A percentile compares a stretch with the other conserved stretches of the same genome.
Evolutionary conservation across 352 stramenopile species (phyloP).

Genomic region (Globisporangium nodosum): DNA sequence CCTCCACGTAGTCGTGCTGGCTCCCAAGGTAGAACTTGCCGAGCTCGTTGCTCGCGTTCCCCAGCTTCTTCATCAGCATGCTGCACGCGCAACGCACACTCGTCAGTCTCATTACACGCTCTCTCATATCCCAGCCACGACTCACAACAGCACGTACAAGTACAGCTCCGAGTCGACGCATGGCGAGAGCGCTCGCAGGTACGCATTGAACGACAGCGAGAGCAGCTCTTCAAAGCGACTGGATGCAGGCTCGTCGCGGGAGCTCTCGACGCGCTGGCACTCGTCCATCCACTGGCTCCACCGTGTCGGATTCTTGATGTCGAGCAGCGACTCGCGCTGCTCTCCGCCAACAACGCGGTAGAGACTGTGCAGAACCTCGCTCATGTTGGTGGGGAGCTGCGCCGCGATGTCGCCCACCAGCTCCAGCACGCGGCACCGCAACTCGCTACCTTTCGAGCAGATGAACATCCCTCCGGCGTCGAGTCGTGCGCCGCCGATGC

Average conservation of each 20-base stretch:
- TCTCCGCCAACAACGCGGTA: slow-evolving; percentile 52
- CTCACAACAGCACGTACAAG: slow-evolving; percentile 46
- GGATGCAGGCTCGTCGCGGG: neutral
- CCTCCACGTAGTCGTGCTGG: slow-evolving; percentile 39
- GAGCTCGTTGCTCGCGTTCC: slow-evolving; percentile 81
- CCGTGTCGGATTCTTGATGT: neutral
- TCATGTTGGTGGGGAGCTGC: slow-evolving; percentile 24
- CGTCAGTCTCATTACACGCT: neutral
- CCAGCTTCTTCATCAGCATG: slow-evolving; percentile 82
- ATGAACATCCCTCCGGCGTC: slow-evolving; percentile 21
- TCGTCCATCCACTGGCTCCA: slow-evolving; percentile 4
- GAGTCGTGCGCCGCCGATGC: slow-evolving; percentile 21
- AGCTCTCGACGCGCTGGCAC: neutral
- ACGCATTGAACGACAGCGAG: slow-evolving; percentile 56
- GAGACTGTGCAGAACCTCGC: slow-evolving; percentile 19
- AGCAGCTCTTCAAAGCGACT: slow-evolving; percentile 20
- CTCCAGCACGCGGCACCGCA: slow-evolving; percentile 59
- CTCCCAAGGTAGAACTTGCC: slow-evolving; percentile 61
- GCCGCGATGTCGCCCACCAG: slow-evolving; percentile 68
- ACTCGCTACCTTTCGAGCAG: slow-evolving; percentile 39
- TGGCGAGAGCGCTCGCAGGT: slow-evolving; percentile 55
- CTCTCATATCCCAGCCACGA: neutral
- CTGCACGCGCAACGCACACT: slow-evolving; percentile 23
- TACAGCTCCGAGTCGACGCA: slow-evolving; percentile 71
- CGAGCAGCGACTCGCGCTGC: slow-evolving; percentile 18